Evolutionary conservation across 345 rosid genomes (phyloP), one percentile per base, ranked within the genome.

Genomic region (Citrus australasica): DNA sequence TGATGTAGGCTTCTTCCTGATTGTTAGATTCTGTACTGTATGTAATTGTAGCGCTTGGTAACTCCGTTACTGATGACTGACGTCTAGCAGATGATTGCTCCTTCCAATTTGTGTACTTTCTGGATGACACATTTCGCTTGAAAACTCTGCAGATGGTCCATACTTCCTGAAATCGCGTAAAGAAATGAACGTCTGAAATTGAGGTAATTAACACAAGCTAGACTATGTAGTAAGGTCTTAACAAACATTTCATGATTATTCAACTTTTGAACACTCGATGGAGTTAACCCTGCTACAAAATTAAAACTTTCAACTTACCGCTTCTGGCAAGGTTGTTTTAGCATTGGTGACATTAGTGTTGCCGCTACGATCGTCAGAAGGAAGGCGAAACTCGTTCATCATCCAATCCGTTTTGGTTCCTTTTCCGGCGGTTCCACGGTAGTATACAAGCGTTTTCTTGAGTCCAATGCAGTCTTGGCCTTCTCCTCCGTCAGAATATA

Each of bases 321-420:
- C 97, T 78, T 91, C 92, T 80, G 71, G 86, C 21, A 77, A 9
- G 37, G 82, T 74, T 67, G 79, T 28, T 81, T 82, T 83, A 46
- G 82, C 79, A 67, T 78, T 64, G 28, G 51, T 70, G 24, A 32
- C 14, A 16, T 67, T 79, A 67, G 1, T 68, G 77, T 75, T 63
- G 75, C 38, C 76, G 79, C 74, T 80, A 65, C 78, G 74, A 6
- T 85, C 75, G 27, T 62, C 63, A 2, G 84, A 32, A 6, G 98
- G 97, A 30, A 95, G 97, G 76, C 99, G 97, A 86, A 95, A 95
- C 82, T 95, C 99, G 30, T 95, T 94, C 99, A 95, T 95, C 99
- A 95, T 95, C 99, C 99, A 95, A 64, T 93, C 98, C 2, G 99
- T 93, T 81, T 95, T 95, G 84, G 84, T 93, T 69, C 98, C 99